These are phyloP conservation scores for Cercospora sojina DNA, from an alignment of 2,329 filamentous ascomycete species.

Conservation along the genomic window DNA sequence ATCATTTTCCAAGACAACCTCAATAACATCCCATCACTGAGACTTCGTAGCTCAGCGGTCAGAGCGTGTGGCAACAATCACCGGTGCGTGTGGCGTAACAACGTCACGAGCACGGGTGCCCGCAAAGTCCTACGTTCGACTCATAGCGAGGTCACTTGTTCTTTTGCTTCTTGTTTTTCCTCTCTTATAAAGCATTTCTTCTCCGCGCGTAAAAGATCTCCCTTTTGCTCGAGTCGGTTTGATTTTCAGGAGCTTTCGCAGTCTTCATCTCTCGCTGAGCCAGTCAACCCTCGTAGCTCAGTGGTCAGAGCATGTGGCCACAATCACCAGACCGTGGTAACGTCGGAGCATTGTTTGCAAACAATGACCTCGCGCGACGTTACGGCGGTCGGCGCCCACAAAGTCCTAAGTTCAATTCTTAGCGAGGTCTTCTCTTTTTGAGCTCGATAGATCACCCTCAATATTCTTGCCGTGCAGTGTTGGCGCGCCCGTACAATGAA, in stretches of 20 bases:
- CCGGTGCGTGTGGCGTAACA: too few relatives aligned
- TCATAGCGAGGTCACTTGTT: neutral
- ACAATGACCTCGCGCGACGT: neutral
- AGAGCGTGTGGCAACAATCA: neutral
- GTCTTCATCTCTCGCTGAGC: too few relatives aligned
- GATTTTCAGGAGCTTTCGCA: too few relatives aligned
- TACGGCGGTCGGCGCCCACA: neutral
- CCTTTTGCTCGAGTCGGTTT: too few relatives aligned
- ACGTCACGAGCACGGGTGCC: neutral
- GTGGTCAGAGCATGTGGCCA: too few relatives aligned
- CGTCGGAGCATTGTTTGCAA: too few relatives aligned
- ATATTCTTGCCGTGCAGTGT: too few relatives aligned
- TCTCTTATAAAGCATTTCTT: too few relatives aligned
- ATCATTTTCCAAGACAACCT: neutral
- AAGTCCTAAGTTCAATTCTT: neutral
- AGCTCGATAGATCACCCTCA: neutral
- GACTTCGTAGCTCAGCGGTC: neutral
- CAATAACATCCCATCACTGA: neutral
- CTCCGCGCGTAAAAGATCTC: neutral
- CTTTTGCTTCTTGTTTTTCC: neutral
- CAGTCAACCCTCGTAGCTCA: too few relatives aligned
- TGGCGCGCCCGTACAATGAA: neutral
- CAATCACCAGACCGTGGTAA: too few relatives aligned
- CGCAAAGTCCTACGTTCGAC: neutral
- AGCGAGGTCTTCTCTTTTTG: neutral